phyloP scores from a whole-genome alignment of 2,329 filamentous ascomycete genomes.

The Zymoseptoria crescenta region DNA sequence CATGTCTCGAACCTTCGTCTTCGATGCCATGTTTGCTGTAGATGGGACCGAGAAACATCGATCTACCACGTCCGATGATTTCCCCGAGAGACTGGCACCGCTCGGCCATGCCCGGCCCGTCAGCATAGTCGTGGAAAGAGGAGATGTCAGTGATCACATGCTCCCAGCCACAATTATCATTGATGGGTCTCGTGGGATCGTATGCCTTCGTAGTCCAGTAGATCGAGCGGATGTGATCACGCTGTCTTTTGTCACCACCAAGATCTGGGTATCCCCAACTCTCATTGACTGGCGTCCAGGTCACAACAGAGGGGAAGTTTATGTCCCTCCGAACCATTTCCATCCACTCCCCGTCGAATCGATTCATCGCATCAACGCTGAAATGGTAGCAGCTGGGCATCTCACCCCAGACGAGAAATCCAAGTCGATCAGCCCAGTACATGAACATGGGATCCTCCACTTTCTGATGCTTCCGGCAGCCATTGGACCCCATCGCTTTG shows the following conservation, averaged over 20 bases:
- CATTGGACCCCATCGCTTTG: conserved; percentile 57
- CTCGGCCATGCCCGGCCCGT: conserved; percentile 48
- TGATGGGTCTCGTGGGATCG: conserved; percentile 57
- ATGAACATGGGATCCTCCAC: conserved; percentile 55
- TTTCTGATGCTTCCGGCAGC: conserved; percentile 58
- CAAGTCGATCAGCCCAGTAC: conserved; percentile 54
- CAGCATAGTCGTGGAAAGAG: conserved; percentile 62
- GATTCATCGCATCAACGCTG: conserved; percentile 48
- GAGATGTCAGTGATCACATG: conserved; percentile 57
- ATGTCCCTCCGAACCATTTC: conserved; percentile 56
- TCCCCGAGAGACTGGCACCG: conserved; percentile 47
- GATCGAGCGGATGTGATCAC: conserved; percentile 56
- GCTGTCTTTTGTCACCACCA: conserved; percentile 49
- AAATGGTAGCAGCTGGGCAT: conserved; percentile 60
- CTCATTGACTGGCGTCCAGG: conserved; percentile 61
- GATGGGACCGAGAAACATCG: conserved; percentile 48
- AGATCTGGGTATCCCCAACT: conserved; percentile 57
- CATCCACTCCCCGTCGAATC: conserved; percentile 58
- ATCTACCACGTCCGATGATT: conserved; percentile 50
- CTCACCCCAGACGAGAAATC: conserved; percentile 57
- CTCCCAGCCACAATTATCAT: conserved; percentile 67
- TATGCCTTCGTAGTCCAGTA: conserved; percentile 59
- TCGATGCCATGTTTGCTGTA: conserved; percentile 21
- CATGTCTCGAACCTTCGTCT: conserved; percentile 47
- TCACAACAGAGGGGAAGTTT: conserved; percentile 57